phyloP scores from a whole-genome alignment of 495 filamentous ascomycete genomes.

The Cetradonia linearis region DNA sequence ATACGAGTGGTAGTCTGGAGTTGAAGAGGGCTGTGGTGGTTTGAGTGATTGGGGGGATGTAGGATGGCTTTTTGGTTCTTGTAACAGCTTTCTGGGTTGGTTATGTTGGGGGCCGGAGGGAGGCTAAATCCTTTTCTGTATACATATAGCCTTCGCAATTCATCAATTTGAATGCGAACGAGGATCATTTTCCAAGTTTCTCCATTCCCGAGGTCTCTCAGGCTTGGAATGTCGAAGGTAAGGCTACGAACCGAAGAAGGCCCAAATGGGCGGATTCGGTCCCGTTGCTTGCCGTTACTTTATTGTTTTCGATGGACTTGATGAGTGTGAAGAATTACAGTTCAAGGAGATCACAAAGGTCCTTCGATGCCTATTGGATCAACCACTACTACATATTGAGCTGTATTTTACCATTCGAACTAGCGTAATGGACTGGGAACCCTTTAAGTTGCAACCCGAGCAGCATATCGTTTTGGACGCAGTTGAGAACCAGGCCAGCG shows the following conservation, averaged over 20 bases:
- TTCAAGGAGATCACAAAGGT: neutral
- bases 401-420: neutral
- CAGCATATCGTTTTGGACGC: neutral
- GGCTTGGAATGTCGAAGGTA: no score
- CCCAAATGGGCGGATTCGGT: no score
- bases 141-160: no score
- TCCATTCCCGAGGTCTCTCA: no score
- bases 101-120: no score
- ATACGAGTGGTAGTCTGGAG: constrained; percentile 14
- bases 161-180: no score
- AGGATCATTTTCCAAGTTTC: no score
- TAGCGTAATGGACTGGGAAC: neutral
- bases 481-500: neutral
- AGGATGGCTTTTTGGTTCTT: no score
- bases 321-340: constrained; percentile 8
- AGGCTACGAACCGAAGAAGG: no score
- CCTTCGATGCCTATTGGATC: neutral
- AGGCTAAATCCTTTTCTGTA: no score
- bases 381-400: neutral
- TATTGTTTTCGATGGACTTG: constrained; percentile 12
- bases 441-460: neutral
- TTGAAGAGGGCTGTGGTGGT: constrained; percentile 3
- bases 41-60: neutral
- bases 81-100: neutral
- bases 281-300: constrained; percentile 11